A percentile compares a stretch with the other conserved stretches of the same genome.
phyloP scores from a whole-genome alignment of 352 stramenopile genomes.

The Blastocystis sp. region DNA sequence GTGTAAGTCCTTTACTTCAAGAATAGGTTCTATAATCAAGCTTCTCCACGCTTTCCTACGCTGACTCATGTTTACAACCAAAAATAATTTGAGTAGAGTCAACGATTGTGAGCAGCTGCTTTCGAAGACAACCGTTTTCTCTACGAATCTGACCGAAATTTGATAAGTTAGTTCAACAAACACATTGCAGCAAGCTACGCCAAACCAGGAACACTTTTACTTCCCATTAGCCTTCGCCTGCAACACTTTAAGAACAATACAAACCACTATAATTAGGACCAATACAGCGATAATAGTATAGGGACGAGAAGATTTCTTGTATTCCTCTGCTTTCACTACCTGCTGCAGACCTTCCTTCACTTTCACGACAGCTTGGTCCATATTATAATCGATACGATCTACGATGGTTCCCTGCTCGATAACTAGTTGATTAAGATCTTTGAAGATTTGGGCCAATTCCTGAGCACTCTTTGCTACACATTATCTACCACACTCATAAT shows the following conservation, averaged over 20 bases:
- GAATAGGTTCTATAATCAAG: slow-evolving; percentile 30
- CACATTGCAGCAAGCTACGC: neutral
- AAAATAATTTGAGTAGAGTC: neutral
- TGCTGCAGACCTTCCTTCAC: slow-evolving; percentile 94
- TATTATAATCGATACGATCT: slow-evolving; percentile 99
- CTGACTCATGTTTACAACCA: neutral
- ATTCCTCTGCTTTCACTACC: slow-evolving; percentile 94
- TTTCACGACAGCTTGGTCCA: slow-evolving; percentile 98
- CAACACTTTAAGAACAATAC: slow-evolving; percentile 76
- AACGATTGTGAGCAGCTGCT: neutral
- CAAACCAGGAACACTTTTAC: neutral
- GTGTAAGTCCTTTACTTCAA: slow-evolving; percentile 35
- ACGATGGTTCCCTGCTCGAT: slow-evolving; percentile 99
- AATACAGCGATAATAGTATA: slow-evolving; percentile 82
- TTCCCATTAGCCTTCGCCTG: neutral
- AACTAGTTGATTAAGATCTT: slow-evolving; percentile 96
- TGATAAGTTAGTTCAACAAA: neutral
- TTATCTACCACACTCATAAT: neutral
- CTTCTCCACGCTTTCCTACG: neutral
- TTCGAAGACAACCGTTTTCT: neutral
- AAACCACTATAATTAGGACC: slow-evolving; percentile 83
- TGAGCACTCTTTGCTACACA: slow-evolving; percentile 86
- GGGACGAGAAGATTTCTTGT: slow-evolving; percentile 90
- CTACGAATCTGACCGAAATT: neutral
- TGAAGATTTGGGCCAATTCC: slow-evolving; percentile 97